Evolutionary conservation across 176 grass and related monocot genomes (phyloP), one percentile per base, ranked within the genome.

Genomic region (Eremochloa ophiuroides): DNA sequence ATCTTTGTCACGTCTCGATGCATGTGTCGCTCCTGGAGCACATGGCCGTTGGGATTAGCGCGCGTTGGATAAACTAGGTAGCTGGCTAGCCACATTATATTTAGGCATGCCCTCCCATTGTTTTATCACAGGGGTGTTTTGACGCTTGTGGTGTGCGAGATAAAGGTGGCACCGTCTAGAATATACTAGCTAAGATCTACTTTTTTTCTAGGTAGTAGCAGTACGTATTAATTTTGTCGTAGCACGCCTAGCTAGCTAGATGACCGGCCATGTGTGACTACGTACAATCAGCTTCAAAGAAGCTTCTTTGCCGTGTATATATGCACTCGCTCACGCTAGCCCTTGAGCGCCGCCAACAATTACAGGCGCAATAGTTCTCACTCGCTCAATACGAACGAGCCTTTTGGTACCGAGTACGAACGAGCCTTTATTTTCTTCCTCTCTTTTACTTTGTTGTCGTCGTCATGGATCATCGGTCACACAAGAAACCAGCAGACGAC

Each of bases 21-120:
- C 9, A 55, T 23, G 15, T 61, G 74, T 41, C 4, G 67, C 28
- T 5, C 28, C 7, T 8, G 11, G 46, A 33, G 76, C 87, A 81
- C 87, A 89, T 76, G 81, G 69, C 38, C 60, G 26, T 84, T 16
- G 69, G 68, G 62, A 48, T 60, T 41, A 46, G 41, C 6, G 34
- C 34, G 34, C 34, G 66, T 5, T 20, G 20, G 56, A 43, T 46
- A 28, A 62, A 62, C 18, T 38, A 35, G 48, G 6, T 20, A 7
- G 16, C 16, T 20, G 20, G 47, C 6, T 50, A 53, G 75, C 59
- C 75, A 13, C 60, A 66, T 40, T 64, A n/a, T n/a, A n/a, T n/a
- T n/a, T 86, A 55, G 83, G 66, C 83, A 47, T 30, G 53, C 13
- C 42, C 12, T 34, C 33, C 33, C 33, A 34, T 34, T 34, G 33